Conservation (phyloP, 129 eudicot species). For the Kitagawia praeruptora region DNA sequence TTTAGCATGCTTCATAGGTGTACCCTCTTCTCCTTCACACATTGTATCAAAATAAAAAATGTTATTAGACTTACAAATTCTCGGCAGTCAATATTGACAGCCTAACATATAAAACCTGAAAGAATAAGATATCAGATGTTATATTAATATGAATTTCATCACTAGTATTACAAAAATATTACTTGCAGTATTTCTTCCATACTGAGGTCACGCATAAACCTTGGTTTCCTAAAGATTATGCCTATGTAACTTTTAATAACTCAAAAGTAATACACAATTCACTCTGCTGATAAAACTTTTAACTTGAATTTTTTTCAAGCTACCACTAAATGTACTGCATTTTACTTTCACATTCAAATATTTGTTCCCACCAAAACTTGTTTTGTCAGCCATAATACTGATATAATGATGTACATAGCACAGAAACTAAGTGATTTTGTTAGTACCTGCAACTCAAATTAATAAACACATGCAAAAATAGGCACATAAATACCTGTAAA, state of each 20-base stretch:
- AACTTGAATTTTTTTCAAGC: background rate
- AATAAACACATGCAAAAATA: background rate
- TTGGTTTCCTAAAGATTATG: background rate
- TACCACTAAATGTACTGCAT: background rate
- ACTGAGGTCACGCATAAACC: background rate
- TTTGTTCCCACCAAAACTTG: background rate
- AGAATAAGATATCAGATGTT: slow-evolving; percentile 11
- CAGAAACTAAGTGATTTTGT: background rate
- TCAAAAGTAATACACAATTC: background rate
- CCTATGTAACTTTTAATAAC: background rate
- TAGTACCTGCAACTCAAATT: background rate
- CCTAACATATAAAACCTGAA: slow-evolving; percentile 24
- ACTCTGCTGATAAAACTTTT: background rate
- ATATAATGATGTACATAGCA: background rate
- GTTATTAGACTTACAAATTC: slow-evolving; percentile 13
- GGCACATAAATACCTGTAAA: background rate
- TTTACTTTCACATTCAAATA: background rate
- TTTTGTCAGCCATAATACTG: slow-evolving; percentile 1
- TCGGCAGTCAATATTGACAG: slow-evolving; percentile 7
- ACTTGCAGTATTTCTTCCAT: background rate
- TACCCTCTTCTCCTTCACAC: slow-evolving; percentile 74
- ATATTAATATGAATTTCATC: background rate
- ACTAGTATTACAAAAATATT: background rate
- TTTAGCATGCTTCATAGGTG: slow-evolving; percentile 61
- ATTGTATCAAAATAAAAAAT: slow-evolving; percentile 21